Base-by-base conservation (phyloP, 2,329 filamentous ascomycete species). In the Alternaria ventricosa region DNA sequence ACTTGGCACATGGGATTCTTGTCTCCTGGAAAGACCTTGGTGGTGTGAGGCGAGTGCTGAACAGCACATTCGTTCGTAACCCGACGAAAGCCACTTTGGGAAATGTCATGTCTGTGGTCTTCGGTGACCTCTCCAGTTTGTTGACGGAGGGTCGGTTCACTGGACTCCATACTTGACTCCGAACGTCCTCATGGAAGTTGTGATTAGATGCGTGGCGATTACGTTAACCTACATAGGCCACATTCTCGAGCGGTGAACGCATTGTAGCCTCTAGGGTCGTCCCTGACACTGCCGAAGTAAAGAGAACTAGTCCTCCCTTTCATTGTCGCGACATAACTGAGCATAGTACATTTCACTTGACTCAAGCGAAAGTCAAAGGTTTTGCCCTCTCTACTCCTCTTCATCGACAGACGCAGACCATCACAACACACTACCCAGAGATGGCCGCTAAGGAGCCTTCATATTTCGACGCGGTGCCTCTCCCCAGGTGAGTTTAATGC, bases 81-180 rank as follows among this genome's bases (percentile, higher is more conserved):
- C n/a, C 5, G 1, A 41, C 36, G n/a, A 41, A 41, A 41, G n/a
- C 36, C 1, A 41, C 36, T 41, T 5, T 18, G 2, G 15, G 2
- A 3, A 41, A 18, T 1, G n/a, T 2, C 36, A 18, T 18, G 15
- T 18, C 9, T 3, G 3, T 0, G 2, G 9, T 41, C n/a, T 11
- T 41, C n/a, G 15, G 1, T 15, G 18, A 5, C 4, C n/a, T 41
- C 36, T 41, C 5, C n/a, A 6, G 8, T 18, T 41, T 18, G 0
- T 3, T 1, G 9, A 3, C 9, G 8, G 18, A 0, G 9, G 8
- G 3, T 6, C n/a, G 36, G 15, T 41, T 11, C 2, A 5, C 36
- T 41, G 3, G 15, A 41, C n/a, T 2, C 36, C n/a, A 41, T 41
- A 36, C 6, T 36, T 36, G 30, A 36, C 30, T 36, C 5, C 6